These are phyloP conservation scores for Cyberlindnera lachancei DNA, from an alignment of 805 yeast genomes.

Conservation along the genomic window DNA sequence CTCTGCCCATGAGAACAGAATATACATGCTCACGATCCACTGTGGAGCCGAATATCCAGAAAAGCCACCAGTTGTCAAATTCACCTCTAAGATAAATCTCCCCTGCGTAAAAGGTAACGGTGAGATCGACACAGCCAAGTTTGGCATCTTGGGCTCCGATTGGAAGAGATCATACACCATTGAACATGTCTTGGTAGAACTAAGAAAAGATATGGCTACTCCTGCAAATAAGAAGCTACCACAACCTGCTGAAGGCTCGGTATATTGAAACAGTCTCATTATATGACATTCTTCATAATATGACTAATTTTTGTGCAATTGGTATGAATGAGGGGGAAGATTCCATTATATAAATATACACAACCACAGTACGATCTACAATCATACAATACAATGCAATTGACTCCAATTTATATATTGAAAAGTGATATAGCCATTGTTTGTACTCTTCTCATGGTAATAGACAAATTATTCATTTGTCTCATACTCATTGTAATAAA, in stretches of 20 bases:
- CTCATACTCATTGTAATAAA: too few relatives aligned
- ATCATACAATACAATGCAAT: too few relatives aligned
- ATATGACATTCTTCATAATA: too few relatives aligned
- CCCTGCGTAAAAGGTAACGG: constrained; percentile 77
- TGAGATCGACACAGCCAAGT: constrained; percentile 40
- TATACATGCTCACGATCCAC: constrained; percentile 71
- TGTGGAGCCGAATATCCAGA: constrained; percentile 88
- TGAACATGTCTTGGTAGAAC: constrained; percentile 86
- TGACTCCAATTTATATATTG: too few relatives aligned
- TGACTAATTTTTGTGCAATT: neutral
- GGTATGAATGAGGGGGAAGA: too few relatives aligned
- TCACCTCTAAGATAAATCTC: constrained; percentile 77
- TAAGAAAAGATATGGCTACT: constrained; percentile 85
- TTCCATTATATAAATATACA: too few relatives aligned
- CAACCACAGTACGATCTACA: too few relatives aligned
- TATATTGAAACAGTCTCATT: too few relatives aligned
- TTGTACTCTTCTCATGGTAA: too few relatives aligned
- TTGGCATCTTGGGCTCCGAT: constrained; percentile 58
- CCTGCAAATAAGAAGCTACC: constrained; percentile 74
- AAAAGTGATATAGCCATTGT: too few relatives aligned
- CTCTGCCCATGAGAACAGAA: constrained; percentile 83
- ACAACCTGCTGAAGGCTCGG: constrained; percentile 89
- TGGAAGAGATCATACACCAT: constrained; percentile 92
- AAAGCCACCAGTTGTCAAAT: constrained; percentile 75
- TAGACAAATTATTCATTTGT: too few relatives aligned